These are phyloP conservation scores for Verbena officinalis DNA, from an alignment of 257 asterid genomes.

Conservation along the genomic window DNA sequence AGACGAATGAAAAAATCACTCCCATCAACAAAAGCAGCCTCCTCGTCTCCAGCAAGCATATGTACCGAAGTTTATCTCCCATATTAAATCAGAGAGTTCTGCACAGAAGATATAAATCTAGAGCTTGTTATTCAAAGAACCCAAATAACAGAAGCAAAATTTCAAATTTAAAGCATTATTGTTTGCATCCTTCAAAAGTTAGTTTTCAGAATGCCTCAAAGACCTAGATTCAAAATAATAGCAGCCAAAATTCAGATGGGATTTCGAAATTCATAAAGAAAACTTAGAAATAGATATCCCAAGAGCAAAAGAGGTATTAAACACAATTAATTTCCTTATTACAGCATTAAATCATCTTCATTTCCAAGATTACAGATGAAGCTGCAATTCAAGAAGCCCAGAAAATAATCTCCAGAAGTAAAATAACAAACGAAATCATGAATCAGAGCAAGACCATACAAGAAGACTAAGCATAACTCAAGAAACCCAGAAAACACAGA, in stretches of 20 bases:
- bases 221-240: not conserved
- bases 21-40: slow-evolving; percentile 61
- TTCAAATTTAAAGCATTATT: too few species aligned
- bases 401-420: not conserved
- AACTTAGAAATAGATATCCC: not conserved
- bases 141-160: slow-evolving; percentile 8
- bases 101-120: slow-evolving; percentile 23
- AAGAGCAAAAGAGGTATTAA: slow-evolving; percentile 15
- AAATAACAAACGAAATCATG: too few species aligned
- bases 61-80: slow-evolving; percentile 47
- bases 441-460: too few species aligned
- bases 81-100: slow-evolving; percentile 42
- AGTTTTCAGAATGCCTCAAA: not conserved
- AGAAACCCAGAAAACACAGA: slow-evolving; percentile 14
- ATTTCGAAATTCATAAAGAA: slow-evolving; percentile 7
- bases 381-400: slow-evolving; percentile 20
- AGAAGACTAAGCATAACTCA: not conserved
- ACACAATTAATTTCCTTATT: not conserved
- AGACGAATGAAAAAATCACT: slow-evolving; percentile 50
- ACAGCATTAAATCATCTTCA: slow-evolving; percentile 1
- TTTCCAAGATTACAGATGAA: not conserved
- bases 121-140: slow-evolving; percentile 12
- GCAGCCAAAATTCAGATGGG: slow-evolving; percentile 12
- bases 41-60: slow-evolving; percentile 51
- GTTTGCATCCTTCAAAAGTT: not conserved